Evolutionary conservation across 108 stramenopile genomes (phyloP).

Genomic region (Nitzschia sp.): DNA sequence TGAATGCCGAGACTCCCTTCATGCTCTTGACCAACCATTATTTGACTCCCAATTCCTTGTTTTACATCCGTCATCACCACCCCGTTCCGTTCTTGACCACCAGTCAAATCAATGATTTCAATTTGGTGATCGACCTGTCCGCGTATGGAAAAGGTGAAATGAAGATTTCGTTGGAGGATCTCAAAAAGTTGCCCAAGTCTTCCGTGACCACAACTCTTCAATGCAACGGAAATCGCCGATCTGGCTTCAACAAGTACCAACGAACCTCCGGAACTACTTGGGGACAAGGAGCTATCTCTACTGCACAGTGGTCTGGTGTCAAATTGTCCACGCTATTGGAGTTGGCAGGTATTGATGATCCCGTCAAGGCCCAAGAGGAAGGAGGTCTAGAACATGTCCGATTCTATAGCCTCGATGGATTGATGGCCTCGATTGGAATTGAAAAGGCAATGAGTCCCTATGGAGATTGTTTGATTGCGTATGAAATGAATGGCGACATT

Average conservation of each 20-base stretch:
- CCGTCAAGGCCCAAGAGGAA: conserved; percentile 53
- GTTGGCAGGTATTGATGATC: conserved; percentile 58
- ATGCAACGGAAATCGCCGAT: conserved; percentile 96
- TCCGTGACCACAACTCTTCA: conserved; percentile 87
- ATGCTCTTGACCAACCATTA: conserved; percentile 56
- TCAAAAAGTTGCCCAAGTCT: conserved; percentile 68
- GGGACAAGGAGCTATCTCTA: conserved; percentile 91
- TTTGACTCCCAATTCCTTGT: conserved; percentile 68
- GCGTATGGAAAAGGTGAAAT: conserved; percentile 41
- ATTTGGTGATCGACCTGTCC: conserved; percentile 64
- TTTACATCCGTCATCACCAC: conserved; percentile 88
- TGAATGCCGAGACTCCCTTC: conserved; percentile 80
- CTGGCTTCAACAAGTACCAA: conserved; percentile 76
- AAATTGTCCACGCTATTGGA: conserved; percentile 82
- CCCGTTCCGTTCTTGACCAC: conserved; percentile 79
- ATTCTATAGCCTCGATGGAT: conserved; percentile 80
- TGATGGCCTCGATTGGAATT: conserved; percentile 81
- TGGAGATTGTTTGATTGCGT: conserved; percentile 92
- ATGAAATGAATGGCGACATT: conserved; percentile 94
- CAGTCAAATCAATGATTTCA: conserved; percentile 59
- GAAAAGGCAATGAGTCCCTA: conserved; percentile 81
- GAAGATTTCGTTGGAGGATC: conserved; percentile 59
- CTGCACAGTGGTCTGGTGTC: conserved; percentile 93
- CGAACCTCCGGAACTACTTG: conserved; percentile 88
- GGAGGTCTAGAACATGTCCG: conserved; percentile 65